phyloP scores from a whole-genome alignment of 78 protist genomes.

The Kipferlia bialata region DNA sequence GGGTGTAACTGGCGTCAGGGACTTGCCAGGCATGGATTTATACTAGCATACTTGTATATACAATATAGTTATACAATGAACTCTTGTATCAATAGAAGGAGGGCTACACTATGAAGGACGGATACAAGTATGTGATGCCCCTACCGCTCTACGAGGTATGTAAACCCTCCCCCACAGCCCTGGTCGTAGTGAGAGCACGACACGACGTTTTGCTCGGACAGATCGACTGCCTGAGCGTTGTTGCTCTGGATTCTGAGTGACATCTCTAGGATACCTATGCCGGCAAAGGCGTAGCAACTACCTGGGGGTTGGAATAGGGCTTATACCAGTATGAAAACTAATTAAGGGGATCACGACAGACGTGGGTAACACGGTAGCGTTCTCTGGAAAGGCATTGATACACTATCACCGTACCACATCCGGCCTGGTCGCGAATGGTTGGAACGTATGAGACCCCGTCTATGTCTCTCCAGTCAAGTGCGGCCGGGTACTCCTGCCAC shows the following conservation, averaged over 20 bases:
- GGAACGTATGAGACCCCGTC: neutral
- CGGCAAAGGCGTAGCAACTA: neutral
- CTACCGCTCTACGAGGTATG: neutral
- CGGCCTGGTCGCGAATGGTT: neutral
- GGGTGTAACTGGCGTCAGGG: neutral
- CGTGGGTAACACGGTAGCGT: too few species aligned
- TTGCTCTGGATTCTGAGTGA: neutral
- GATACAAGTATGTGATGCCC: neutral
- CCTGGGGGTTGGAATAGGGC: too few species aligned
- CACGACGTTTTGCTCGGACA: neutral
- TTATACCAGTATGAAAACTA: too few species aligned
- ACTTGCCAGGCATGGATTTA: neutral
- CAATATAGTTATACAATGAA: neutral
- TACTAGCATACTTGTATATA: too few species aligned
- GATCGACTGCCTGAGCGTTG: neutral
- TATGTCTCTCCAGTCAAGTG: neutral
- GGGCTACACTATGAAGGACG: neutral
- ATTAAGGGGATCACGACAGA: too few species aligned
- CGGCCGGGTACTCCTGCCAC: neutral
- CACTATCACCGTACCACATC: too few species aligned
- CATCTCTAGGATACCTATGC: neutral
- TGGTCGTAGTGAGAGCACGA: slow-evolving; percentile 3
- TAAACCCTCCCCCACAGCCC: neutral
- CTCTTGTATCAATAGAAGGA: neutral
- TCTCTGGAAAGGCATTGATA: too few species aligned